Base-by-base conservation (phyloP, 1,284 basidiomycete species). In the Phellopilus nigrolimitatus region DNA sequence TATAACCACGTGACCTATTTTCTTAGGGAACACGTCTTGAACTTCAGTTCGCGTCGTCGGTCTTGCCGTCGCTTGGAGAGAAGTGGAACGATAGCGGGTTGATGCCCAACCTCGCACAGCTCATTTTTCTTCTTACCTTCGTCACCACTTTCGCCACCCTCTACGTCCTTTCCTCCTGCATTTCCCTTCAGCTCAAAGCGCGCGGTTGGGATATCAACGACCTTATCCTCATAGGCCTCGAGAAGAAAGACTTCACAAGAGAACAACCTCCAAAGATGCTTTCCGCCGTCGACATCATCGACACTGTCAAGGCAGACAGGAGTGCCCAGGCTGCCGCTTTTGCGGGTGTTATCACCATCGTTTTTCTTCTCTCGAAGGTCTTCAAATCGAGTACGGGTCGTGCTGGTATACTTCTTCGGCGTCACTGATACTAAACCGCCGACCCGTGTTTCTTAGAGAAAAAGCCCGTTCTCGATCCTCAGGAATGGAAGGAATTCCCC, bases 401-500 rank as follows among this genome's bases (percentile, higher is more conserved):
- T n/a, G n/a, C n/a, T n/a, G n/a, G n/a, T 70, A 63, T 27, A 61
- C 64, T 38, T 24, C 21, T 27, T 34, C 45, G 30, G 12, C 30
- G 12, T 39, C 37, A 10, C 25, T 28, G 12, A 21, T 31, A 17
- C 25, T 37, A 17, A 42, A 44, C 40, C 10, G 27, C 47, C 51
- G 38, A 24, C 45, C 56, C 22, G 24, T 28, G 10, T 48, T 39
- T 2, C 41, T 34, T 58, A 84, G 81, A 73, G 60, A 73, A 76
- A 39, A 71, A 75, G 54, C 84, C 87, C 33, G 80, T 84, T 19
- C 76, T 97, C 53, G 78, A 89, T 68, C 79, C 90, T 3, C 75
- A 76, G 53, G 71, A 74, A 51, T 99, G 91, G 86, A 80, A 89
- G 64, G 74, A 86, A 55, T 97, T 91, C 73, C 78, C 85, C 43